Evolutionary conservation across 768 basidiomycete species (phyloP).

Genomic region (Coprinellus aureogranulatus): DNA sequence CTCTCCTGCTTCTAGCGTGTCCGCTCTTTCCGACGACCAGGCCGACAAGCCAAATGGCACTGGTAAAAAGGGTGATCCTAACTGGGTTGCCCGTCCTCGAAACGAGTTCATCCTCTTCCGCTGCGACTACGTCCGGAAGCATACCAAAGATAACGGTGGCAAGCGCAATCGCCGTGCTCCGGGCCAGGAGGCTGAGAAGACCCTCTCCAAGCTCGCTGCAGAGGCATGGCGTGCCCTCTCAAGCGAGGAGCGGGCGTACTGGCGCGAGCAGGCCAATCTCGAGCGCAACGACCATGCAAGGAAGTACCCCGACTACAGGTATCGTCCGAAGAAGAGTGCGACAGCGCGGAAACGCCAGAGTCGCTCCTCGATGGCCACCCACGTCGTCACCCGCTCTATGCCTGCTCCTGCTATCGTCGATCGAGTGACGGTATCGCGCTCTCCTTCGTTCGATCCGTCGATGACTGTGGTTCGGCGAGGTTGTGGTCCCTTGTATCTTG

Average conservation of each 20-base stretch:
- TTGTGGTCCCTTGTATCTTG: not conserved
- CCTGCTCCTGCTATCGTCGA: conserved; percentile 13
- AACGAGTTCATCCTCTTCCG: conserved; percentile 76
- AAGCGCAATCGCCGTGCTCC: conserved; percentile 34
- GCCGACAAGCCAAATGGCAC: conserved; percentile 14
- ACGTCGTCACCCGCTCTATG: not conserved
- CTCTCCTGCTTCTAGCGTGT: conserved; percentile 16
- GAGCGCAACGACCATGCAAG: conserved; percentile 59
- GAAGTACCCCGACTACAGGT: conserved; percentile 62
- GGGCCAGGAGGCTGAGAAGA: conserved; percentile 43
- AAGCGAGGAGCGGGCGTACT: conserved; percentile 45
- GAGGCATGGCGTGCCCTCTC: conserved; percentile 70
- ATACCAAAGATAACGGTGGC: conserved; percentile 32
- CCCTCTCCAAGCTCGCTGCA: conserved; percentile 74
- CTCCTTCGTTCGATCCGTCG: conserved; percentile 5
- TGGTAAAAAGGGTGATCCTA: conserved; percentile 41
- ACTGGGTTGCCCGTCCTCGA: conserved; percentile 64
- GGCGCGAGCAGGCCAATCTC: conserved; percentile 49
- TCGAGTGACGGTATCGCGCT: conserved; percentile 15
- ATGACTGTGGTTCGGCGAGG: conserved; percentile 13
- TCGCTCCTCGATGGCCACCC: conserved; percentile 17
- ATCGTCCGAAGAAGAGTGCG: conserved; percentile 50
- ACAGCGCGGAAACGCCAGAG: conserved; percentile 23
- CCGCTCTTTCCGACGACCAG: conserved; percentile 14
- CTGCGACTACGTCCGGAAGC: conserved; percentile 55